Conservation (phyloP, 2,329 filamentous ascomycete species). For the Fusarium paranaense region DNA sequence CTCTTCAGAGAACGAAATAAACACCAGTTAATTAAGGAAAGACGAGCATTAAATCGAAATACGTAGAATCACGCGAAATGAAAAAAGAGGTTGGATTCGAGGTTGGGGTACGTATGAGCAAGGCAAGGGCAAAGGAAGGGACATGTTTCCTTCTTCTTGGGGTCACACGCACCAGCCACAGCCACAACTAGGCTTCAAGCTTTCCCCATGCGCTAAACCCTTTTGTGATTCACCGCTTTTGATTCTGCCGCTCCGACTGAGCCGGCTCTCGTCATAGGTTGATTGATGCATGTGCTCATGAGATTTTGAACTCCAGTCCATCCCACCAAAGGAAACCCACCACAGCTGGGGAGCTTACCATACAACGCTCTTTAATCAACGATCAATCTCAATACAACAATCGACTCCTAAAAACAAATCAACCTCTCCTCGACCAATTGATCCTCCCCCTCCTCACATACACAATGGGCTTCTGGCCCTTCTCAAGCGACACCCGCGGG, state of each 20-base stretch:
- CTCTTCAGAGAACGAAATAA: neutral
- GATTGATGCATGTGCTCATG: conserved; percentile 11
- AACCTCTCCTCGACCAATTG: neutral
- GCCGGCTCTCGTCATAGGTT: conserved; percentile 34
- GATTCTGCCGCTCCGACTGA: conserved; percentile 27
- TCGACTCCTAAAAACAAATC: neutral
- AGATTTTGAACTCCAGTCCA: conserved; percentile 30
- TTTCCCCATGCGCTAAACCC: conserved; percentile 19
- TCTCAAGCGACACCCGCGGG: conserved; percentile 61
- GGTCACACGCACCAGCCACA: conserved; percentile 30
- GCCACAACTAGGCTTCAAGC: conserved; percentile 18
- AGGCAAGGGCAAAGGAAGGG: neutral
- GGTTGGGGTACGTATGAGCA: neutral
- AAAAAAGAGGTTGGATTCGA: neutral
- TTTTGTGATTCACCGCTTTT: conserved; percentile 17
- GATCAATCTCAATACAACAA: neutral
- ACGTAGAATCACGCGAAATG: neutral
- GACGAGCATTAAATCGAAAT: neutral
- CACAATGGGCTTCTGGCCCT: conserved; percentile 61
- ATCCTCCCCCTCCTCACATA: neutral
- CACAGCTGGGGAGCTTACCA: neutral
- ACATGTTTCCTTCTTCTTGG: conserved; percentile 1
- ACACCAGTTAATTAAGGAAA: neutral
- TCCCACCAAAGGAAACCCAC: conserved; percentile 3
- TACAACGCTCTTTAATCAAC: neutral